A percentile compares a stretch with the other conserved stretches of the same genome.
Conservation (phyloP, 2,329 filamentous ascomycete genomes). For the Phaeosphaeria sp. region DNA sequence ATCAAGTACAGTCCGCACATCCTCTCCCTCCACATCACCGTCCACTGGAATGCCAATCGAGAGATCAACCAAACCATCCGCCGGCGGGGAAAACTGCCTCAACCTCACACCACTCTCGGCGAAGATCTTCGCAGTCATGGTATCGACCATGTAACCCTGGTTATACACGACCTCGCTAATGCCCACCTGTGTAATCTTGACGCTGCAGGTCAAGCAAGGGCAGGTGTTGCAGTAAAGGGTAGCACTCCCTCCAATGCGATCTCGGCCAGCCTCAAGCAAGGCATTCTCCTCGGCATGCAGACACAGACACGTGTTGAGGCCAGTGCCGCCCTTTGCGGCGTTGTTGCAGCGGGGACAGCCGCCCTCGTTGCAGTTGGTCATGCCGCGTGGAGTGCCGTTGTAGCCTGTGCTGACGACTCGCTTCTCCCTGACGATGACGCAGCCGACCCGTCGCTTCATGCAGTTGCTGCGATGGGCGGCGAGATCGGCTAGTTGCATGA, state of each 20-base stretch:
- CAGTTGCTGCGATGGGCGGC: constrained; percentile 92
- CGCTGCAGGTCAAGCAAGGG: constrained; percentile 95
- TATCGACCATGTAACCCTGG: constrained; percentile 94
- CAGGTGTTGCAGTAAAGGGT: constrained; percentile 96
- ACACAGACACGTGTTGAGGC: constrained; percentile 87
- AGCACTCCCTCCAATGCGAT: constrained; percentile 81
- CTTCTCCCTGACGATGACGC: constrained; percentile 84
- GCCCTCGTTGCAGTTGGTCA: constrained; percentile 90
- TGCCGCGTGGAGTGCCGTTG: constrained; percentile 91
- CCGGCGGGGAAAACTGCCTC: constrained; percentile 79
- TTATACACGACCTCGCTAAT: constrained; percentile 96
- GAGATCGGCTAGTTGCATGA: constrained; percentile 94
- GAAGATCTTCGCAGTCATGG: constrained; percentile 78
- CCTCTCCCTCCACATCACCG: constrained; percentile 10
- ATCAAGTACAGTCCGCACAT: constrained; percentile 31
- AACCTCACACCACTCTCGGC: constrained; percentile 81
- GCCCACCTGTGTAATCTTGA: constrained; percentile 97
- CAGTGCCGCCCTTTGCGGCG: constrained; percentile 72
- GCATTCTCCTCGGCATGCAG: constrained; percentile 99
- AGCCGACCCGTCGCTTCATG: constrained; percentile 97
- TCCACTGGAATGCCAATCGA: constrained; percentile 17
- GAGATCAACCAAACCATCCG: constrained; percentile 41
- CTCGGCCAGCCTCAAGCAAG: constrained; percentile 88
- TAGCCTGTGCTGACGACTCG: constrained; percentile 95
- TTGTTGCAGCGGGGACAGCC: constrained; percentile 89